Conservation (phyloP, 345 rosid genomes). For the Raphanus sativus region DNA sequence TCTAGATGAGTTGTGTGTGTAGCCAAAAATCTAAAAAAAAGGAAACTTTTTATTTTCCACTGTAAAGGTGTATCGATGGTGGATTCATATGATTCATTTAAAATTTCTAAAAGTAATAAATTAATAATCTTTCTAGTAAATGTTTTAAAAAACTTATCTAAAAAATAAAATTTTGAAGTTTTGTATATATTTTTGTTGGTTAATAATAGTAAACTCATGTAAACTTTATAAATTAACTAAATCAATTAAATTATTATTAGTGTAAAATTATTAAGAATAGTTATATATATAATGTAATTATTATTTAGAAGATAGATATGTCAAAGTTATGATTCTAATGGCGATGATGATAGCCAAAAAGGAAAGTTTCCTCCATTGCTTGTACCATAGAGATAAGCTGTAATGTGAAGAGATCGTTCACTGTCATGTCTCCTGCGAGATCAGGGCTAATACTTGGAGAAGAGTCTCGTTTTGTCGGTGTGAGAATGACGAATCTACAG, state of each 20-base stretch:
- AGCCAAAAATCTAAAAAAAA: neutral
- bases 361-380: constrained; percentile 51
- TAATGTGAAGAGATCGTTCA: constrained; percentile 29
- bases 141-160: neutral
- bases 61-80: constrained; percentile 36
- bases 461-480: constrained; percentile 15
- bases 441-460: neutral
- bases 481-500: constrained; percentile 53
- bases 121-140: neutral
- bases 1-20: constrained; percentile 37
- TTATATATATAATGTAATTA: too few relatives aligned
- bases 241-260: neutral
- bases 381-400: constrained; percentile 47
- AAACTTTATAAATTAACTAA: neutral
- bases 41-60: constrained; percentile 1
- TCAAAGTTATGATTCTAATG: neutral
- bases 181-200: neutral
- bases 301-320: neutral
- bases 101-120: constrained; percentile 18
- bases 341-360: constrained; percentile 26
- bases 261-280: neutral
- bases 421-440: constrained; percentile 6
- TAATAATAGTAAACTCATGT: neutral
- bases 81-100: constrained; percentile 29
- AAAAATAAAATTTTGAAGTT: neutral